Evolutionary conservation across 345 rosid genomes (phyloP), one percentile per base, ranked within the genome.

Genomic region (Brassica juncea): DNA sequence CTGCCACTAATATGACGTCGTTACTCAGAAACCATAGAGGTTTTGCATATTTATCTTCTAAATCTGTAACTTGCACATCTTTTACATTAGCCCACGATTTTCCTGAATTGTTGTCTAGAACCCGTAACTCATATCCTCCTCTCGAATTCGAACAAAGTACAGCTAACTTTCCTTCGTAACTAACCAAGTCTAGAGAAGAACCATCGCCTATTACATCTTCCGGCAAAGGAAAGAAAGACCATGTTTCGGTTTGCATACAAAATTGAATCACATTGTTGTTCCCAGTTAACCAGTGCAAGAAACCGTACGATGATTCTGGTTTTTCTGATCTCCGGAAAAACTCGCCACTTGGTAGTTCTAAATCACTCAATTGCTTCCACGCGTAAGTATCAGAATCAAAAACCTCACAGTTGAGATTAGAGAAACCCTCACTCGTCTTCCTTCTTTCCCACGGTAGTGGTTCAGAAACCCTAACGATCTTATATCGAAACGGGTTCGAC

Each of bases 161-260:
- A 28, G 68, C 68, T 10, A 76, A 72, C 49, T 68, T 76, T 10
- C 80, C 74, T 76, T 68, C 68, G 49, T 76, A 76, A 34, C 15
- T 68, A 1, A 59, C 80, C 73, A 76, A 55, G 15, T 8, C 2
- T 28, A 52, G 15, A 21, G 30, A 58, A 35, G 10, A 25, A 2
- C 6, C 6, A 0, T 37, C 30, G 11, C 7, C 27, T 8, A 10
- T 3, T 14, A 34, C 2, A 3, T 39, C 34, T 5, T 54, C 12
- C 0, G 72, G 71, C 39, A 64, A 31, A 0, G 65, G 76, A 5
- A 78, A 64, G 31, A 4, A 5, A 37, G 76, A 71, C 81, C 76
- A 78, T 25, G 60, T 78, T 65, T 78, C 81, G 58, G 81, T 71
- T 71, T 14, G 66, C 66, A 78, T 52, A 37, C 66, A 71, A 16